Evolutionary conservation across 2,329 filamentous ascomycete species (phyloP).

Genomic region (Clathrospora elynae): DNA sequence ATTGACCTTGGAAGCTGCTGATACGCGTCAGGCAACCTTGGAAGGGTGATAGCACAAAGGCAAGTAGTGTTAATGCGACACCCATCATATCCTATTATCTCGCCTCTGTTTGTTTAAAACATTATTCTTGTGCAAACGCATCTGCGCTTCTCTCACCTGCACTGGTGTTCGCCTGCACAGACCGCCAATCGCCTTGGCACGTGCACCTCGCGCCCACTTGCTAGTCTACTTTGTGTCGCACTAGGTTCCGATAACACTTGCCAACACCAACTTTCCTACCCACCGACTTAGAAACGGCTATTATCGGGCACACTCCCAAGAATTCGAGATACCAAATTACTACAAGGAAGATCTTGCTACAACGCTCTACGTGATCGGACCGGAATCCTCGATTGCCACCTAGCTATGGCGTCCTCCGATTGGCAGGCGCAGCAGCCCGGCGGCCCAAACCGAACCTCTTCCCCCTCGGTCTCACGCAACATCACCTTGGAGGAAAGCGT

Average conservation of each 20-base stretch:
- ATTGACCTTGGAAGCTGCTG: slow-evolving; percentile 8
- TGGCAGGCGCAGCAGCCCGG: slow-evolving; percentile 26
- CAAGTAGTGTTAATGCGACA: too few relatives aligned
- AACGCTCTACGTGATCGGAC: not conserved
- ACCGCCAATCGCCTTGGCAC: slow-evolving; percentile 40
- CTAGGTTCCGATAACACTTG: slow-evolving; percentile 19
- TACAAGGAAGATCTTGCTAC: slow-evolving; percentile 10
- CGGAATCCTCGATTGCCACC: slow-evolving; percentile 2
- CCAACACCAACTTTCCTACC: slow-evolving; percentile 16
- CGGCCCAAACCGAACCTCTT: slow-evolving; percentile 26
- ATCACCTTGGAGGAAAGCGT: slow-evolving; percentile 29
- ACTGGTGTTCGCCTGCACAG: slow-evolving; percentile 10
- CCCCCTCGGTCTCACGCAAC: slow-evolving; percentile 20
- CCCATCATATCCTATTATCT: slow-evolving; percentile 1
- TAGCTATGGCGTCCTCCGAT: slow-evolving; percentile 38
- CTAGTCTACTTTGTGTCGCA: slow-evolving; percentile 7
- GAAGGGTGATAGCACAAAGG: too few relatives aligned
- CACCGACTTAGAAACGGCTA: slow-evolving; percentile 22
- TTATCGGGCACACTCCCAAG: slow-evolving; percentile 13
- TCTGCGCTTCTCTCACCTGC: slow-evolving; percentile 3
- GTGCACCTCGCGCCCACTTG: slow-evolving; percentile 29
- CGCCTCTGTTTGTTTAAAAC: not conserved
- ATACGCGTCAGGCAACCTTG: too few relatives aligned
- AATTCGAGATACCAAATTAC: slow-evolving; percentile 5
- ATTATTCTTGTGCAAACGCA: not conserved